phyloP scores from a whole-genome alignment of 257 asterid genomes.

The Solanum tarijense region DNA sequence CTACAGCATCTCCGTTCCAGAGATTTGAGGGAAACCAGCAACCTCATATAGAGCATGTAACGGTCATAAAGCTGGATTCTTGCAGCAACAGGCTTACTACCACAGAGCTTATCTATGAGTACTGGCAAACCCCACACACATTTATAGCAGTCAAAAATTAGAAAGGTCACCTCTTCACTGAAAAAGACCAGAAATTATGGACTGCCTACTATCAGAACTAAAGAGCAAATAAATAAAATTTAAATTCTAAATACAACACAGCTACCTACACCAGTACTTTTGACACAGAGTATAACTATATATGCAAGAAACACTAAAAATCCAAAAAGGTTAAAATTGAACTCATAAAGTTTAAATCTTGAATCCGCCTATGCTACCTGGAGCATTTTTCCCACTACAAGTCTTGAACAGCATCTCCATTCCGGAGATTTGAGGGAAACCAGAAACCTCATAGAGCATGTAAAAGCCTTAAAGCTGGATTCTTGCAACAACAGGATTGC shows the following conservation, averaged over 20 bases:
- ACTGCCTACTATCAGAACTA: slow-evolving; percentile 44
- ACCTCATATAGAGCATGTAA: slow-evolving; percentile 67
- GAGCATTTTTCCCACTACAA: slow-evolving; percentile 54
- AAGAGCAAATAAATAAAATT: not conserved
- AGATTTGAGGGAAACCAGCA: slow-evolving; percentile 65
- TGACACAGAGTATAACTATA: not conserved
- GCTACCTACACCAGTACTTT: no score
- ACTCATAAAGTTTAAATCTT: not conserved
- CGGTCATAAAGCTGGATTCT: slow-evolving; percentile 77
- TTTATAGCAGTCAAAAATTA: slow-evolving; percentile 61
- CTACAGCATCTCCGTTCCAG: slow-evolving; percentile 81
- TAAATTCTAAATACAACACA: not conserved
- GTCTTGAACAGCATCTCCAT: slow-evolving; percentile 79
- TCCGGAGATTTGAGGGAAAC: slow-evolving; percentile 76
- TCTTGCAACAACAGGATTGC: slow-evolving; percentile 60
- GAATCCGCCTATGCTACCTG: slow-evolving; percentile 24
- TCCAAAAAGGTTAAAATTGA: not conserved
- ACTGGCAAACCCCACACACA: slow-evolving; percentile 71
- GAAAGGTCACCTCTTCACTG: slow-evolving; percentile 71
- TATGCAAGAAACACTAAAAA: not conserved
- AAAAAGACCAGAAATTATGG: slow-evolving; percentile 54
- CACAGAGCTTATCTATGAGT: slow-evolving; percentile 78
- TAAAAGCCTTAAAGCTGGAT: slow-evolving; percentile 77
- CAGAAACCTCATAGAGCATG: slow-evolving; percentile 68
- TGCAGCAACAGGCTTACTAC: slow-evolving; percentile 53